Conservation (phyloP, 2,329 filamentous ascomycete species). For the Dactylellina drechsleri region DNA sequence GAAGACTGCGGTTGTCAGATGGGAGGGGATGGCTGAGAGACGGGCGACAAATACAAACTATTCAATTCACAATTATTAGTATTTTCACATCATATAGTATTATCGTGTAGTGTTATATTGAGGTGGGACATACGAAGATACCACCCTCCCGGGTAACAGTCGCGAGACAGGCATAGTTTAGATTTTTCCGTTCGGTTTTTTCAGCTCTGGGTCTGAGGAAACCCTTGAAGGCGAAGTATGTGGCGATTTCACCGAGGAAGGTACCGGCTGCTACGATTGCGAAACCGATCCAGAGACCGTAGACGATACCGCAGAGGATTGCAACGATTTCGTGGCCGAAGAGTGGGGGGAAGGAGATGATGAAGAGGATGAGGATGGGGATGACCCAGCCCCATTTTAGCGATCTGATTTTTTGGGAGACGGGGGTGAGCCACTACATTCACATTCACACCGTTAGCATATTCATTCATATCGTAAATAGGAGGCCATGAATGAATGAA, state of each 20-base stretch:
- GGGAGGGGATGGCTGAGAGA: slow-evolving; percentile 63
- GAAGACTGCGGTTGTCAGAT: slow-evolving; percentile 64
- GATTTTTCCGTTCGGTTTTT: slow-evolving; percentile 63
- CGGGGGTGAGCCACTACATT: slow-evolving; percentile 60
- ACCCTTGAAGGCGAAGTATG: slow-evolving; percentile 64
- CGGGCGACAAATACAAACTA: slow-evolving; percentile 63
- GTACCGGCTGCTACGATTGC: slow-evolving; percentile 63
- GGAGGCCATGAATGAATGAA: not conserved
- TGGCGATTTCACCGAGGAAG: slow-evolving; percentile 62
- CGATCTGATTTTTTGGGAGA: slow-evolving; percentile 62
- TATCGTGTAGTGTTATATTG: too few relatives aligned
- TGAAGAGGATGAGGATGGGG: slow-evolving; percentile 62
- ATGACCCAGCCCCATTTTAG: slow-evolving; percentile 63
- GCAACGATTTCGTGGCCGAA: slow-evolving; percentile 64
- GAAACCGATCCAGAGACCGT: slow-evolving; percentile 63
- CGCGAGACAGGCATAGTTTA: slow-evolving; percentile 63
- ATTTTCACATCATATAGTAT: too few relatives aligned
- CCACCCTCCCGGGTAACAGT: slow-evolving; percentile 63
- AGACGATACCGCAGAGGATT: slow-evolving; percentile 63
- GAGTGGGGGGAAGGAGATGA: slow-evolving; percentile 63
- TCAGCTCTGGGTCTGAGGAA: slow-evolving; percentile 61
- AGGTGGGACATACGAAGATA: slow-evolving; percentile 59
- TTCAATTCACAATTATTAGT: not conserved
- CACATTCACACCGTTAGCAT: not conserved
- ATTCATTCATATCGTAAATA: not conserved